phyloP scores from a whole-genome alignment of 2,329 filamentous ascomycete species.

The Tolypocladium endophyticum region DNA sequence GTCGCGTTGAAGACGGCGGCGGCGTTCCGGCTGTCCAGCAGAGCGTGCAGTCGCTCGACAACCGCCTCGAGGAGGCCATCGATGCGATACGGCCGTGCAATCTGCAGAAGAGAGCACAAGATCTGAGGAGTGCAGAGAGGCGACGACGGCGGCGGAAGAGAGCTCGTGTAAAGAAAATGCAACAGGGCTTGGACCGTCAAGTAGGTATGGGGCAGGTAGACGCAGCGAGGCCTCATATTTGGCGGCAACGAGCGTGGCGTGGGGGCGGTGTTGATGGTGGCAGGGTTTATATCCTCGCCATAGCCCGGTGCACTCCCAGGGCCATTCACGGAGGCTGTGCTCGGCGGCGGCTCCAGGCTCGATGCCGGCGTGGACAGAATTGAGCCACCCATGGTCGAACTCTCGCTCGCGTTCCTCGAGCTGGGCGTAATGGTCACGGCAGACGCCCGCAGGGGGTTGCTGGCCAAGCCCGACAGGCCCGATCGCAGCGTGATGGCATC shows the following conservation, averaged over 20 bases:
- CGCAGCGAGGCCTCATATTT: conserved; percentile 63
- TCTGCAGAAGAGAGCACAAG: conserved; percentile 85
- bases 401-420: conserved; percentile 39
- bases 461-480: conserved; percentile 40
- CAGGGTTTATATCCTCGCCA: conserved; percentile 30
- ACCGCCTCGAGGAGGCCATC: conserved; percentile 89
- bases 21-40: conserved; percentile 86
- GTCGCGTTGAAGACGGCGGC: conserved; percentile 97
- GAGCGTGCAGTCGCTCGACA: conserved; percentile 78
- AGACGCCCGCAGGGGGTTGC: conserved; percentile 59
- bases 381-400: conserved; percentile 32
- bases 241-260: conserved; percentile 48
- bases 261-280: conserved; percentile 41
- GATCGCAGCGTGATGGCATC: conserved; percentile 70
- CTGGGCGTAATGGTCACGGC: conserved; percentile 75
- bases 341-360: conserved; percentile 26
- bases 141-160: conserved; percentile 65
- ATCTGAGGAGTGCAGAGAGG: conserved; percentile 88
- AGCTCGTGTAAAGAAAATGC: conserved; percentile 88
- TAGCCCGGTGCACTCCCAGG: conserved; percentile 24
- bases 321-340: conserved; percentile 32
- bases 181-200: conserved; percentile 83
- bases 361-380: conserved; percentile 27
- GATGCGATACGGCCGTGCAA: conserved; percentile 85
- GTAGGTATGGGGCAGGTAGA: conserved; percentile 89